These are phyloP conservation scores for Globisporangium carolinianum DNA, from an alignment of 352 stramenopile genomes.

Conservation along the genomic window DNA sequence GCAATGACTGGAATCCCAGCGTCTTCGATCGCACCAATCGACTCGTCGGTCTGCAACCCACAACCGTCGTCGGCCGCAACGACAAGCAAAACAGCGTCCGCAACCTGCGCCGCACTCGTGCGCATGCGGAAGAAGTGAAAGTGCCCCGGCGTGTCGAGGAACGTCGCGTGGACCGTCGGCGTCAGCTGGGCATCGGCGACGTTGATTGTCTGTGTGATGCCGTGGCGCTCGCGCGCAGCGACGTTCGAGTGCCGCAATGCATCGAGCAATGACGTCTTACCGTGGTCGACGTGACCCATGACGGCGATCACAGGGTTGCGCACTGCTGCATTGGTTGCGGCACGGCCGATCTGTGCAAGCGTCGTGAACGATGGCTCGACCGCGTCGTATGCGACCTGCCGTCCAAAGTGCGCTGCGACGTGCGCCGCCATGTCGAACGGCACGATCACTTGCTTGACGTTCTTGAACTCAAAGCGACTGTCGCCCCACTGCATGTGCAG, in stretches of 20 bases:
- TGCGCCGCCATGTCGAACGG: constrained; percentile 55
- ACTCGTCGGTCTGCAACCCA: constrained; percentile 97
- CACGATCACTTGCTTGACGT: constrained; percentile 69
- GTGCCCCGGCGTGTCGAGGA: constrained; percentile 99
- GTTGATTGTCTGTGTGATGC: constrained; percentile 99
- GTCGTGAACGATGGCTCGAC: constrained; percentile 44
- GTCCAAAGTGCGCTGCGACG: constrained; percentile 37
- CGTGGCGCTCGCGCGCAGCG: constrained; percentile 91
- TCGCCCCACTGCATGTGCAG: constrained; percentile 44
- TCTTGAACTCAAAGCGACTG: constrained; percentile 59
- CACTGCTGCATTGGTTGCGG: constrained; percentile 15
- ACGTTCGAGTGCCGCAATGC: constrained; percentile 87
- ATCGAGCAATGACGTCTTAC: constrained; percentile 99
- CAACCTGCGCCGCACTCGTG: constrained; percentile 93
- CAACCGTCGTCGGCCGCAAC: constrained; percentile 98
- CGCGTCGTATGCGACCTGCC: constrained; percentile 46
- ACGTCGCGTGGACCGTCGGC: constrained; percentile 77
- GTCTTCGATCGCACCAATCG: constrained; percentile 85
- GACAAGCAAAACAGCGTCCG: constrained; percentile 96
- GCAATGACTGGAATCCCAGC: constrained; percentile 62
- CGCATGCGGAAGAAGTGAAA: constrained; percentile 99
- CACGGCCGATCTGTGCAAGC: constrained; percentile 4
- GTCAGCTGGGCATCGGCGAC: constrained; percentile 92
- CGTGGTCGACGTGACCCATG: constrained; percentile 99
- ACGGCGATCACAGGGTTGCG: constrained; percentile 97